Base-by-base conservation (phyloP, 805 yeast genomes). In the Myxozyma udenii region DNA sequence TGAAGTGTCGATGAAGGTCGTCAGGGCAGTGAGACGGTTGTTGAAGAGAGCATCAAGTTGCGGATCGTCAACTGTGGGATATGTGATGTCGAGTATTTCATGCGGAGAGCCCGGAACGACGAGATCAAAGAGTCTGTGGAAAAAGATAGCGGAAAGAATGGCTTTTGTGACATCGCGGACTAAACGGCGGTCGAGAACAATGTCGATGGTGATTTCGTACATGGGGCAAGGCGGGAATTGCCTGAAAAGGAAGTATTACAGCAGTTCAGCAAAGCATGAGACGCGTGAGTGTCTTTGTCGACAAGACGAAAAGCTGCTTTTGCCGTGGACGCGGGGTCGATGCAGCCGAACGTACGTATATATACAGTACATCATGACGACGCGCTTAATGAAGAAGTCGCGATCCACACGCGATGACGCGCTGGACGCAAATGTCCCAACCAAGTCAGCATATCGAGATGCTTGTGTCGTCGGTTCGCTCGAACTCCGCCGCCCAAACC, bases 41-140 rank as follows among this genome's bases (percentile, higher is more conserved):
- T 71, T 72, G 14, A 76, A 67, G 51, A 67, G 61, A 5, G 61
- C 60, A 11, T 79, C 83, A 18, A 83, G 65, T n/a, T 75, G 80
- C 0, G 79, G 74, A 48, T 72, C 64, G 26, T 71, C 74, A 2
- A 66, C 70, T 59, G 73, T 70, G 0, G 85, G 83, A 60, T 83
- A 85, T 3, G 86, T 74, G 2, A 83, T 72, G 16, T 77, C 82
- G 7, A 78, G 66, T 46, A 81, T 79, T 55, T 80, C 83, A n/a
- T 70, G 67, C 3, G 78, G 74, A 14, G 70, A 66, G 7, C 41
- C 14, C 1, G 90, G 88, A 1, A 69, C 66, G 16, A 84, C 71
- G 0, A 82, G 75, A 0, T 90, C 91, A 63, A 86, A 80, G 24
- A 84, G 69, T 40, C 95, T 69, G 49, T 81, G 78, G 65, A 85